These are phyloP conservation scores for Digitaria exilis DNA, from an alignment of 202 grass and related monocot species.

Conservation along the genomic window DNA sequence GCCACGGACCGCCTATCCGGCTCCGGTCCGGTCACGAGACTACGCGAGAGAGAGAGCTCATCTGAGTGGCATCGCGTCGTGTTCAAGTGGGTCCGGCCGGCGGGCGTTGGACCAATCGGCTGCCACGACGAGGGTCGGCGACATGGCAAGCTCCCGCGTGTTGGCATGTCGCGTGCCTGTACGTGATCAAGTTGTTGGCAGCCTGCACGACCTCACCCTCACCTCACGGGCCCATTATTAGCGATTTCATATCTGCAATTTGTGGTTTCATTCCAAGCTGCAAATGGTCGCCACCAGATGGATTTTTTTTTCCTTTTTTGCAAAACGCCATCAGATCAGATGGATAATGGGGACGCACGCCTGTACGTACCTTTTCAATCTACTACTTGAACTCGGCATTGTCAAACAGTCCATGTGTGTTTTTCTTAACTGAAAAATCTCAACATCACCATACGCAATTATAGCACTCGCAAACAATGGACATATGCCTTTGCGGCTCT, in stretches of 20 bases:
- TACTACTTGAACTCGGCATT: neutral
- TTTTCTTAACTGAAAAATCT: no score
- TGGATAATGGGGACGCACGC: neutral
- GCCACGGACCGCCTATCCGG: neutral
- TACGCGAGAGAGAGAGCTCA: neutral
- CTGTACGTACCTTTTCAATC: neutral
- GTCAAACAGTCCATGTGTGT: neutral
- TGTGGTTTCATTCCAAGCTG: neutral
- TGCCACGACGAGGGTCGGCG: neutral
- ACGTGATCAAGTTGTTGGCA: no score
- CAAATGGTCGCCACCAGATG: neutral
- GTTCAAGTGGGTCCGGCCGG: neutral
- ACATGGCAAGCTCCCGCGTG: neutral
- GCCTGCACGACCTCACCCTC: conserved; percentile 15
- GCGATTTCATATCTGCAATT: neutral
- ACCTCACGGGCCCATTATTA: neutral
- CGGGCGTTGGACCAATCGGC: neutral
- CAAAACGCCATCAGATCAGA: no score
- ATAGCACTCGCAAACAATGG: no score
- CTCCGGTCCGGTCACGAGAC: no score
- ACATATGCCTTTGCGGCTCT: no score
- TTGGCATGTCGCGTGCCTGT: neutral
- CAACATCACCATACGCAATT: no score
- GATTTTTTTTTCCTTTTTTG: no score
- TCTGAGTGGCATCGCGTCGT: neutral